Conservation (phyloP, 129 eudicot genomes). For the Ambrosia artemisiifolia region DNA sequence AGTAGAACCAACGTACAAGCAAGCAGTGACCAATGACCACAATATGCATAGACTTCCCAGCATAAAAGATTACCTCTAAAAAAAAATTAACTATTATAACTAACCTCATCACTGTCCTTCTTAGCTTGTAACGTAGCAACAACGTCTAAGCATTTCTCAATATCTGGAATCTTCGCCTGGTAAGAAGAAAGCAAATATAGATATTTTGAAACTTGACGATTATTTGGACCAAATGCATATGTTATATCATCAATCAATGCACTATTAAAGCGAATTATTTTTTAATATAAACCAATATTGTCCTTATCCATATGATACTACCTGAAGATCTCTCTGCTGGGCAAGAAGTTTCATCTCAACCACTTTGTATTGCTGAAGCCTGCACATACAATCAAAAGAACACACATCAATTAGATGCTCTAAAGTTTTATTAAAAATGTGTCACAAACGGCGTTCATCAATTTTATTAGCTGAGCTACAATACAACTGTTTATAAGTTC, state of each 20-base stretch:
- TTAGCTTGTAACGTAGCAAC: constrained; percentile 83
- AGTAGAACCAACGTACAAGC: neutral
- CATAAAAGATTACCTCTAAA: constrained; percentile 3
- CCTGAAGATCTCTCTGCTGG: constrained; percentile 94
- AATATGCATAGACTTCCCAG: no score
- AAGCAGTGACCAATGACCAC: no score
- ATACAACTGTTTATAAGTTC: neutral
- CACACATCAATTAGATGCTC: neutral
- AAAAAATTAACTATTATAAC: constrained; percentile 28
- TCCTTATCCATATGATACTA: constrained; percentile 10
- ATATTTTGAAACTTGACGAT: neutral
- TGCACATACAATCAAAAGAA: constrained; percentile 20
- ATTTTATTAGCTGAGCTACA: neutral
- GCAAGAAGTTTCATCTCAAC: constrained; percentile 98
- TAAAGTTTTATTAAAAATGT: neutral
- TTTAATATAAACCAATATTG: neutral
- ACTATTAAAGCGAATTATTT: neutral
- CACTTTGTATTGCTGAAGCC: constrained; percentile 88
- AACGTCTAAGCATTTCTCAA: constrained; percentile 96
- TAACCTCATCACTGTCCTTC: constrained; percentile 88
- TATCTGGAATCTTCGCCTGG: constrained; percentile 97
- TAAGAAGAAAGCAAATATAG: constrained; percentile 8
- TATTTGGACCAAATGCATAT: neutral
- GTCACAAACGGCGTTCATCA: neutral
- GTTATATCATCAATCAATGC: neutral